A percentile compares a stretch with the other conserved stretches of the same genome.
Conservation (phyloP, 2,329 filamentous ascomycete genomes). For the Trichoderma hamatum region DNA sequence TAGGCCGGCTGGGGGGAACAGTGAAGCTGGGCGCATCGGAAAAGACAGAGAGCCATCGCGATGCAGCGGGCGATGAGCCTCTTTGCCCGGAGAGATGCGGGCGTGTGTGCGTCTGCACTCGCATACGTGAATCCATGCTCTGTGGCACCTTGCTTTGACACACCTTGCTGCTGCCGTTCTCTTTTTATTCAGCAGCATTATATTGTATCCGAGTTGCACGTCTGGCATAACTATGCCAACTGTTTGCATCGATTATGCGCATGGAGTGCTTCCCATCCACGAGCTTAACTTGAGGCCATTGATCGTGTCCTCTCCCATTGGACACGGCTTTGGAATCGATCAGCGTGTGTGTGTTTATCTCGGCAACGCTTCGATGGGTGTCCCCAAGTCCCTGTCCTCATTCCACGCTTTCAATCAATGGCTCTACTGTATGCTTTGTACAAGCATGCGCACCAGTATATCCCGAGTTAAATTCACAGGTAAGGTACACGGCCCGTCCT, state of each 20-base stretch:
- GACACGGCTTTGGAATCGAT: not conserved
- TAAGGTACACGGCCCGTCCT: not conserved
- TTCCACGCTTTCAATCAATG: not conserved
- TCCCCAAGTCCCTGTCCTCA: not conserved
- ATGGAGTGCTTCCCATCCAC: not conserved
- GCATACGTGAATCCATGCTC: not conserved
- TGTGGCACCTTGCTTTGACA: not conserved
- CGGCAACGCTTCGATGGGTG: not conserved
- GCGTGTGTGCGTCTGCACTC: not conserved
- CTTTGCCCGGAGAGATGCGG: conserved; percentile 5
- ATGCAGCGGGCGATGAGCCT: not conserved
- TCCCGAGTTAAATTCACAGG: not conserved
- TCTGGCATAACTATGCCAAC: not conserved
- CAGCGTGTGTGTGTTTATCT: not conserved
- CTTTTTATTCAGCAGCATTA: not conserved
- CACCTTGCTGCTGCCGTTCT: not conserved
- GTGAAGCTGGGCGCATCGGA: conserved; percentile 3
- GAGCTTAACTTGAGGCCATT: not conserved
- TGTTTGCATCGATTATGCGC: not conserved
- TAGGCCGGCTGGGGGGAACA: not conserved
- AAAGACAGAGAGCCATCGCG: not conserved
- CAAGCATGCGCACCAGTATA: not conserved
- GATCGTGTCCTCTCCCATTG: not conserved
- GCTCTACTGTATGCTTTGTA: not conserved
- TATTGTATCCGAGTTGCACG: not conserved